Conservation (phyloP, 225 moss, liverwort and hornwort genomes). For the Asterella californica region DNA sequence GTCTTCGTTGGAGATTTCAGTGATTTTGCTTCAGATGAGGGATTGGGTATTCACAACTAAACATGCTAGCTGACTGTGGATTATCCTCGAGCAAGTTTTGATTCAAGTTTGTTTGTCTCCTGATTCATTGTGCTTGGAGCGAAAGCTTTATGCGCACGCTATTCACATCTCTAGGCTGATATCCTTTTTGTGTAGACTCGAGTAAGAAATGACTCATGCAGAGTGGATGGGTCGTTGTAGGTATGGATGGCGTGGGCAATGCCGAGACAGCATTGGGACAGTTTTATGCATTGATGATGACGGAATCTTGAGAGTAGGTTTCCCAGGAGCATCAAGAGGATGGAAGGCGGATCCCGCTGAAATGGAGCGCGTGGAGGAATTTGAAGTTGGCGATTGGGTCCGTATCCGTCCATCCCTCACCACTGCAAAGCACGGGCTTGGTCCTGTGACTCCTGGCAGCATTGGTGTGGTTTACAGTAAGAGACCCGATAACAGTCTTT, state of each 20-base stretch:
- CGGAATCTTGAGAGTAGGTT: conserved; percentile 46
- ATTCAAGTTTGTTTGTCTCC: not conserved
- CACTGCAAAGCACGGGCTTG: conserved; percentile 46
- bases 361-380: conserved; percentile 49
- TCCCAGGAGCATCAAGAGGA: conserved; percentile 46
- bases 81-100: not conserved
- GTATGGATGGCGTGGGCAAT: conserved; percentile 50
- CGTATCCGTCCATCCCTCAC: conserved; percentile 48
- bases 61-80: not conserved
- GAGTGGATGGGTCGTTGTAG: conserved; percentile 12
- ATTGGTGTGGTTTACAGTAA: conserved; percentile 50
- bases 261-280: conserved; percentile 41
- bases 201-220: not conserved
- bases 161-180: not conserved
- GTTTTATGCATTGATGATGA: conserved; percentile 49
- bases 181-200: not conserved
- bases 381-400: conserved; percentile 48
- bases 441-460: conserved; percentile 49
- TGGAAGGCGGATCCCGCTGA: conserved; percentile 51
- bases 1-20: not conserved
- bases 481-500: conserved; percentile 44
- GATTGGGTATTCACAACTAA: not conserved
- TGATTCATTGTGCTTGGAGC: not conserved
- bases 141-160: not conserved
- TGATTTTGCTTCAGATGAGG: no score